A percentile compares a stretch with the other conserved stretches of the same genome.
These are phyloP conservation scores for Ophiostoma tasmaniense DNA, from an alignment of 2,329 filamentous ascomycete genomes.

Conservation along the genomic window DNA sequence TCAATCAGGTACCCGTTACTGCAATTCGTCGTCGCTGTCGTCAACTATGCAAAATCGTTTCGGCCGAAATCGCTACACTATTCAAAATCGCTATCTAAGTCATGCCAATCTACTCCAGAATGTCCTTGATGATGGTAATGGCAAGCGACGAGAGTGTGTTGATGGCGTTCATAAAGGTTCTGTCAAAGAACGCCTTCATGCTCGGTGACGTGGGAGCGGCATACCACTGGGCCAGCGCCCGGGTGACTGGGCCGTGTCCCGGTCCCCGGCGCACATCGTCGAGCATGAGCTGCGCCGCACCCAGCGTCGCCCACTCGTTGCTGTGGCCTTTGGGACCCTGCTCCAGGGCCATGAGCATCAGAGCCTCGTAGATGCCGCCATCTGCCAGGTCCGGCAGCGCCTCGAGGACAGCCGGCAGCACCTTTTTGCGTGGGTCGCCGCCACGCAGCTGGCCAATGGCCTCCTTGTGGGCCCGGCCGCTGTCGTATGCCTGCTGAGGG, in stretches of 20 bases:
- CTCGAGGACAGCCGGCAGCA: slow-evolving; percentile 24
- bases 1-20: background rate
- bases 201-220: slow-evolving; percentile 32
- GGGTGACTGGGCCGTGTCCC: slow-evolving; percentile 33
- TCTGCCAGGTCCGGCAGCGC: slow-evolving; percentile 40
- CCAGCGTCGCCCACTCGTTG: slow-evolving; percentile 38
- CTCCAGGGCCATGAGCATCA: slow-evolving; percentile 41
- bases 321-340: slow-evolving; percentile 36
- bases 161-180: slow-evolving; percentile 41
- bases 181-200: slow-evolving; percentile 40
- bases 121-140: slow-evolving; percentile 32
- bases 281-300: slow-evolving; percentile 39
- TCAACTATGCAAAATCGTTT: background rate
- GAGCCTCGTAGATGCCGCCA: slow-evolving; percentile 44
- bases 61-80: background rate
- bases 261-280: slow-evolving; percentile 38
- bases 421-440: slow-evolving; percentile 10
- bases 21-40: background rate
- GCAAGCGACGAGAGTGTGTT: slow-evolving; percentile 40
- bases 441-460: background rate
- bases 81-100: background rate
- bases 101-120: background rate
- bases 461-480: background rate
- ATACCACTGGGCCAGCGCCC: slow-evolving; percentile 37
- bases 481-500: slow-evolving; percentile 16